Evolutionary conservation across 2,329 filamentous ascomycete genomes (phyloP), one percentile per base, ranked within the genome.

Genomic region (Juglanconis juglandina): DNA sequence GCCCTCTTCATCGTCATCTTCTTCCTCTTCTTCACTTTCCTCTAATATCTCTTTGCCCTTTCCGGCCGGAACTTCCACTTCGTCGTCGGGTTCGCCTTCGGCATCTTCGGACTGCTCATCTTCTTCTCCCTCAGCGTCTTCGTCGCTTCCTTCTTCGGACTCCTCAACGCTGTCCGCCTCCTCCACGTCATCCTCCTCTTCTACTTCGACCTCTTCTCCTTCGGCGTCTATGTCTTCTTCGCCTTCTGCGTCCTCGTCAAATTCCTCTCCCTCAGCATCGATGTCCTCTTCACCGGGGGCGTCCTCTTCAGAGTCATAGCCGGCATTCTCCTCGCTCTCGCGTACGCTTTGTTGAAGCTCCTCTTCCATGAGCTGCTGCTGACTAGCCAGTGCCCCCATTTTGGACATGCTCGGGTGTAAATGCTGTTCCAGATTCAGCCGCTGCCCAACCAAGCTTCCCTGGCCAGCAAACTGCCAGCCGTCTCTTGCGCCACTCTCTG

Each of bases 301-400:
- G 33, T 77, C 79, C 41, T 79, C 77, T 4, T 63, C 49, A 3
- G 58, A 57, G 53, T 75, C 77, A 59, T 70, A 68, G 34, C 73
- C 75, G 53, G 70, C 72, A 50, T 76, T 73, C 33, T 78, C 79
- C 60, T 82, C 80, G 5, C 81, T 82, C 59, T 79, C 74, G 65
- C 81, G 73, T 48, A 78, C 79, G 69, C 81, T 84, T 66, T 83
- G 80, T 67, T 84, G 83, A 59, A 84, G 75, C 70, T 85, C 80
- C 61, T 86, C 82, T 69, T 85, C 79, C 73, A 82, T 84, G 53
- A 79, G 74, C 67, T 83, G 81, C 56, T 58, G 54, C 33, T 59
- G 37, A 11, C 50, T 47, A 11, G 78, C 72, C 79, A 83, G 83
- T 51, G 65, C 73, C 66, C 66, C 52, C 61, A 63, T 61, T 11